Evolutionary conservation across 2,329 filamentous ascomycete species (phyloP), one percentile per base, ranked within the genome.

Genomic region (Cladophialophora yegresii): DNA sequence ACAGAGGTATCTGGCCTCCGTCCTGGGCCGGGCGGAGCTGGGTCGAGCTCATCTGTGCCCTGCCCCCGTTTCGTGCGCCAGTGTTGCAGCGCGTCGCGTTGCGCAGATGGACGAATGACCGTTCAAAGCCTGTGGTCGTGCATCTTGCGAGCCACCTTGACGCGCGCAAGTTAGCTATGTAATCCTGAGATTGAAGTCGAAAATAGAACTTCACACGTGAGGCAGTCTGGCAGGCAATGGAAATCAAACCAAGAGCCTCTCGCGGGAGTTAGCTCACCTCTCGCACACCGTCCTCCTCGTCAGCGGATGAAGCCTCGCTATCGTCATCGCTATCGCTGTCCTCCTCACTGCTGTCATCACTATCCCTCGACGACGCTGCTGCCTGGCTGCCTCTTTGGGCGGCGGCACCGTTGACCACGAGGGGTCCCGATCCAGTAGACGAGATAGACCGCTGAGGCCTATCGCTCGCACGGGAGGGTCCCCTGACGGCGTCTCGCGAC

Each of bases 321-420:
- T 65, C 62, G 3, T 57, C 53, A 20, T 64, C 63, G 54, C 45
- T 43, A 12, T 47, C 58, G 13, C 23, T 28, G 4, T 20, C 47
- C 9, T 65, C 64, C 2, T 63, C 64, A 43, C 63, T 67, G 45
- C 64, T 68, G 26, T 66, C 60, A 22, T 70, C 68, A 57, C 67
- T 69, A 5, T 57, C 64, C 6, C 45, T 30, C 8, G 45, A 13
- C 20, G 57, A 59, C 26, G 57, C 54, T 22, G 59, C 65, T 8
- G 47, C 47, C 16, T 59, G 58, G 33, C 40, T 59, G 30, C 55
- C 62, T 33, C 56, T 43, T 23, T 58, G 58, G 28, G 57, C 51
- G 0, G 62, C 33, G 10, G 68, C 68, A 28, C 67, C 68, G 55
- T 70, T 66, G 22, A 70, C 68, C 47, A 70, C 67, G 22, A 70